phyloP scores from a whole-genome alignment of 768 basidiomycete genomes.

The Pseudohyphozyma bogoriensis region DNA sequence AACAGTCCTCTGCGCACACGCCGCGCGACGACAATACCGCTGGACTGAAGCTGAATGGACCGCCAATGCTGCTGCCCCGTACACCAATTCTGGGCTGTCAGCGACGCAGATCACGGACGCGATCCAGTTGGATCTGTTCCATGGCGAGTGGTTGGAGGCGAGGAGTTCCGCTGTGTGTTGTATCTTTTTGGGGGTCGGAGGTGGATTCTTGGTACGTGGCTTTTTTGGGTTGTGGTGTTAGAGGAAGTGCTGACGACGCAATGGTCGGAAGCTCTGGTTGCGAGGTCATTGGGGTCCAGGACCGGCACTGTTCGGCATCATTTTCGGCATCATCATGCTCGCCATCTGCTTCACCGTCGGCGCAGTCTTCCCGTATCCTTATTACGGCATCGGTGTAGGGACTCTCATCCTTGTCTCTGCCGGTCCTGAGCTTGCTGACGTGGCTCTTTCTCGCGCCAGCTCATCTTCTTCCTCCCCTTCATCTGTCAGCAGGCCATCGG shows the following conservation, averaged over 20 bases:
- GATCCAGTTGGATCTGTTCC: slow-evolving; percentile 13
- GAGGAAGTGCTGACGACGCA: too few relatives aligned
- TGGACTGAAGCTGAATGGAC: slow-evolving; percentile 7
- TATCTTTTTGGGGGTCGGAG: slow-evolving; percentile 26
- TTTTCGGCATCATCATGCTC: slow-evolving; percentile 7
- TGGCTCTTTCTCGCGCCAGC: neutral
- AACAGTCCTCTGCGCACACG: slow-evolving; percentile 20
- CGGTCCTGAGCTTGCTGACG: neutral
- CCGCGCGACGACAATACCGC: neutral
- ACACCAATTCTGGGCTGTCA: neutral
- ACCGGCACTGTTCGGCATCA: slow-evolving; percentile 3
- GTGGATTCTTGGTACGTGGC: slow-evolving; percentile 16
- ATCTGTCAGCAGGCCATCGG: slow-evolving; percentile 28
- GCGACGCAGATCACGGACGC: slow-evolving; percentile 1
- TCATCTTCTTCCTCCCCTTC: slow-evolving; percentile 31
- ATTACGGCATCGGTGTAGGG: slow-evolving; percentile 20
- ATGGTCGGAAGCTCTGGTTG: slow-evolving; percentile 15
- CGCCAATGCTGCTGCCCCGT: neutral
- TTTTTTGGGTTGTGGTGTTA: neutral
- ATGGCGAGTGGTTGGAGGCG: slow-evolving; percentile 26
- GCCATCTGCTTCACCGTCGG: slow-evolving; percentile 19
- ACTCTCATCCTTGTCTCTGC: neutral
- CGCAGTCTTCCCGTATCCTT: slow-evolving; percentile 26
- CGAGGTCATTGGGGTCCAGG: slow-evolving; percentile 14
- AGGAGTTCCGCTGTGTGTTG: slow-evolving; percentile 21